Evolutionary conservation across 108 stramenopile genomes (phyloP).

Genomic region (Cyclotella cryptica): DNA sequence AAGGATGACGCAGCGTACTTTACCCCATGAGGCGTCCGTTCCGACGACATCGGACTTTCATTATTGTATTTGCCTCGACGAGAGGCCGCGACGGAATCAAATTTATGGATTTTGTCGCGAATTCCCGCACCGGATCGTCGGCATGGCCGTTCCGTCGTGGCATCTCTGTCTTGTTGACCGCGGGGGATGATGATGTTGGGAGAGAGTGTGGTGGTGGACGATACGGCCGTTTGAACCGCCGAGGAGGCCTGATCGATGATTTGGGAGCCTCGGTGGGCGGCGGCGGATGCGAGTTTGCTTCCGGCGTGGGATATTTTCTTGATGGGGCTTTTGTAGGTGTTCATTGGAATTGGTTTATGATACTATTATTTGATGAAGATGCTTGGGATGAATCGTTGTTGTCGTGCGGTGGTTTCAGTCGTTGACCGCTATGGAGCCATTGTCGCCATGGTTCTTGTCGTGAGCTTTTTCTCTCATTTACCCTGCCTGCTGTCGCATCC

Average conservation of each 20-base stretch:
- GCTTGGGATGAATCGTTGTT: too few species aligned
- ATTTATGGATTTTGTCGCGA: conserved; percentile 30
- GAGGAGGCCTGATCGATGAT: conserved; percentile 20
- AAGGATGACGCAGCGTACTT: not conserved
- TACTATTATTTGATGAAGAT: too few species aligned
- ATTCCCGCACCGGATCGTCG: conserved; percentile 9
- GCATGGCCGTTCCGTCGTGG: not conserved
- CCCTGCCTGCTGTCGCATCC: too few species aligned
- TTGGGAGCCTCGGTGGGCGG: conserved; percentile 30
- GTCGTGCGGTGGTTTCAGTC: too few species aligned
- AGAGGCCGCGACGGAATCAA: conserved; percentile 23
- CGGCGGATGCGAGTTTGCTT: conserved; percentile 28
- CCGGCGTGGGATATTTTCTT: conserved; percentile 36
- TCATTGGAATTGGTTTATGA: not conserved
- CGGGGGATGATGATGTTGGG: conserved; percentile 24
- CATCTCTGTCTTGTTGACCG: conserved; percentile 17
- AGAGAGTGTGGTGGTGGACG: not conserved
- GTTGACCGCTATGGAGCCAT: too few species aligned
- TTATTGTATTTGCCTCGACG: not conserved
- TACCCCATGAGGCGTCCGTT: not conserved
- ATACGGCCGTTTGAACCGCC: conserved; percentile 14
- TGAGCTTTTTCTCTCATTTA: too few species aligned
- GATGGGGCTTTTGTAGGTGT: conserved; percentile 24
- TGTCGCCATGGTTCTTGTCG: too few species aligned
- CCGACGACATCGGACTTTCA: not conserved